Conservation (phyloP, 2,329 filamentous ascomycete genomes). For the Fusarium sambucinum region DNA sequence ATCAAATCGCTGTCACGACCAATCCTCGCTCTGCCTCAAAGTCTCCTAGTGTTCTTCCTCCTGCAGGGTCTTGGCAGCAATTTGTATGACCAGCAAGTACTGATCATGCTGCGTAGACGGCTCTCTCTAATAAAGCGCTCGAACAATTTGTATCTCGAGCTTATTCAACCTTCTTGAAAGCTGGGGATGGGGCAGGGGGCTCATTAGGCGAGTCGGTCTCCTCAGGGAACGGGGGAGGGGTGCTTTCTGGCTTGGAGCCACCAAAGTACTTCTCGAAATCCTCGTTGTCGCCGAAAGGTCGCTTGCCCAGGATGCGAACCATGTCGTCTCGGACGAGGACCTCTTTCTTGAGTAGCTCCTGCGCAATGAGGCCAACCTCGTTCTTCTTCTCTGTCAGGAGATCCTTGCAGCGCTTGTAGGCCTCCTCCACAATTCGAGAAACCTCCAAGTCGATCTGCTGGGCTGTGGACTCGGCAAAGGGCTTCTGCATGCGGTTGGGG, state of each 20-base stretch:
- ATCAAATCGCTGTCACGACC: slow-evolving; percentile 28
- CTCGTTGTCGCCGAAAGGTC: slow-evolving; percentile 84
- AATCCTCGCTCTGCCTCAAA: slow-evolving; percentile 40
- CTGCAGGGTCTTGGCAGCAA: slow-evolving; percentile 6
- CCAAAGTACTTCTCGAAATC: slow-evolving; percentile 97
- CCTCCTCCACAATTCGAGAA: slow-evolving; percentile 88
- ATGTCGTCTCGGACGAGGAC: slow-evolving; percentile 92
- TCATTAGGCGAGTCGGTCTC: slow-evolving; percentile 58
- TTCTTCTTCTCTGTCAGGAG: slow-evolving; percentile 87
- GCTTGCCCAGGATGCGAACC: slow-evolving; percentile 84
- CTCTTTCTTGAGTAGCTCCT: slow-evolving; percentile 93
- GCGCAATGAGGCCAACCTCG: slow-evolving; percentile 89
- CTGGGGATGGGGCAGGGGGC: slow-evolving; percentile 54
- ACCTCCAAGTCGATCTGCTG: slow-evolving; percentile 94
- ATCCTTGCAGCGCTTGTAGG: slow-evolving; percentile 89
- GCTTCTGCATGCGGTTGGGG: slow-evolving; percentile 87
- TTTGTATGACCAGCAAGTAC: not conserved
- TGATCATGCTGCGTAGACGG: slow-evolving; percentile 1
- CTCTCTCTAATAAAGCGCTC: slow-evolving; percentile 8
- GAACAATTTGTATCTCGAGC: slow-evolving; percentile 16
- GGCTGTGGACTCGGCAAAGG: slow-evolving; percentile 94
- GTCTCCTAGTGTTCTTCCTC: slow-evolving; percentile 39
- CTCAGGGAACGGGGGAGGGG: slow-evolving; percentile 67
- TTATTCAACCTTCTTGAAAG: slow-evolving; percentile 52
- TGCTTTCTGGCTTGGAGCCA: slow-evolving; percentile 66